These are phyloP conservation scores for Talaromyces atroroseus DNA, from an alignment of 2,329 filamentous ascomycete species.

Conservation along the genomic window DNA sequence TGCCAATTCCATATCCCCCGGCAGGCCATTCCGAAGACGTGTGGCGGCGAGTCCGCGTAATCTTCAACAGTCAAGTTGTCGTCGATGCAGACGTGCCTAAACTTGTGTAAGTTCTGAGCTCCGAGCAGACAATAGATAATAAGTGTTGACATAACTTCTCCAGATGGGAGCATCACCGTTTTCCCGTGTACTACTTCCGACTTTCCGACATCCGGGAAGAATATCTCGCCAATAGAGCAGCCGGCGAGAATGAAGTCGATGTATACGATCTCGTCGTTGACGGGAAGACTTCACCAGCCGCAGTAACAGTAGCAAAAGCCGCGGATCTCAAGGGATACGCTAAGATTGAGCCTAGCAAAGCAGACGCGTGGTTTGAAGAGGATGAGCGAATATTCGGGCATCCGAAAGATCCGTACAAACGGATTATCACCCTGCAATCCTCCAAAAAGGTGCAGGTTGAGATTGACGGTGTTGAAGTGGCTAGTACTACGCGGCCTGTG, in stretches of 20 bases:
- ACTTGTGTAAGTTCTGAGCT: conserved; percentile 6
- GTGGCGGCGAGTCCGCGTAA: conserved; percentile 10
- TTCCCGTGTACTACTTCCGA: conserved; percentile 9
- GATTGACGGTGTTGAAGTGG: conserved; percentile 13
- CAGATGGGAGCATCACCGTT: conserved; percentile 12
- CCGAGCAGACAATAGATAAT: not conserved
- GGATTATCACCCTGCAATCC: conserved; percentile 10
- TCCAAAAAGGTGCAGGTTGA: conserved; percentile 12
- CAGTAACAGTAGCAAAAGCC: not conserved
- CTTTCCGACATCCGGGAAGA: not conserved
- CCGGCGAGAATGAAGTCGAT: not conserved
- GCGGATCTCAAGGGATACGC: conserved; percentile 1
- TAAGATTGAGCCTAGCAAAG: conserved; percentile 9
- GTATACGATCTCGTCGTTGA: conserved; percentile 7
- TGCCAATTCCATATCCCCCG: conserved; percentile 10
- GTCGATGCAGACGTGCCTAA: conserved; percentile 11
- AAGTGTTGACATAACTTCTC: not conserved
- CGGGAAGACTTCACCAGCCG: conserved; percentile 3
- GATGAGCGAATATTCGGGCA: conserved; percentile 13
- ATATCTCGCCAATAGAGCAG: conserved; percentile 5
- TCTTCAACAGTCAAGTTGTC: conserved; percentile 12
- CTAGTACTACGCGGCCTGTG: conserved; percentile 8
- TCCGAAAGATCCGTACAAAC: conserved; percentile 13
- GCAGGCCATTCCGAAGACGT: conserved; percentile 15
- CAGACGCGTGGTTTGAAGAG: conserved; percentile 13